Evolutionary conservation across 2,329 filamentous ascomycete genomes (phyloP), one percentile per base, ranked within the genome.

Genomic region (Neurospora sp.): DNA sequence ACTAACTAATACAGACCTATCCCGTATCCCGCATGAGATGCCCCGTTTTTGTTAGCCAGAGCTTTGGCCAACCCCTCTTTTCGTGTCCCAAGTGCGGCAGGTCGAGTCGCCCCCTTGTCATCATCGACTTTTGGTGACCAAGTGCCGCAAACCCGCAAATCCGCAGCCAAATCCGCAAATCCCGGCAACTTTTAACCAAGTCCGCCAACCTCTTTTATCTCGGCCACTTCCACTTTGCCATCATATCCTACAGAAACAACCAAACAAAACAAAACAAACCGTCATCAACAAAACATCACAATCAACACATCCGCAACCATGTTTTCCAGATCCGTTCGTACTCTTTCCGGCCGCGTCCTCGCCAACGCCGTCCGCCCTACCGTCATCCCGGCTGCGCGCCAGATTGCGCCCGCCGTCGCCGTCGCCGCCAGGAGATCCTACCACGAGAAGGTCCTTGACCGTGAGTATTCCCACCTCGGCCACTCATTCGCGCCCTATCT

Each of bases 391-490:
- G 77, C 76, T 43, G 74, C 79, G 68, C 82, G 82, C 52, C 82
- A 83, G 75, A 78, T 82, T 69, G 78, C 82, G 42, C 82, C 80
- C 70, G 78, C 79, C 38, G 77, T 78, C 46, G 76, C 83, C 67
- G 77, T 81, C 73, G 78, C 80, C 67, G 78, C 82, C 69, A 80
- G 79, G 68, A 81, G 84, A 46, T 81, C 80, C 38, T 86, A 86
- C 75, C 84, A 86, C 77, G 84, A 86, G 78, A 86, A 86, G 79
- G 84, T 92, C 74, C 86, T 96, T 74, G 93, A 96, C 80, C 93
- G 75, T 76, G 95, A 52, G 74, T 74, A 2, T 0, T 52, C 42
- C 43, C 38, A 7, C 13, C 2, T 28, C 38, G 5, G 9, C 62
- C 2, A n/a, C 36, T n/a, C 33, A 9, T 10, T 10, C 36, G 10